Evolutionary conservation across 331 rosid genomes (phyloP).

Genomic region (Rosa hybrid): DNA sequence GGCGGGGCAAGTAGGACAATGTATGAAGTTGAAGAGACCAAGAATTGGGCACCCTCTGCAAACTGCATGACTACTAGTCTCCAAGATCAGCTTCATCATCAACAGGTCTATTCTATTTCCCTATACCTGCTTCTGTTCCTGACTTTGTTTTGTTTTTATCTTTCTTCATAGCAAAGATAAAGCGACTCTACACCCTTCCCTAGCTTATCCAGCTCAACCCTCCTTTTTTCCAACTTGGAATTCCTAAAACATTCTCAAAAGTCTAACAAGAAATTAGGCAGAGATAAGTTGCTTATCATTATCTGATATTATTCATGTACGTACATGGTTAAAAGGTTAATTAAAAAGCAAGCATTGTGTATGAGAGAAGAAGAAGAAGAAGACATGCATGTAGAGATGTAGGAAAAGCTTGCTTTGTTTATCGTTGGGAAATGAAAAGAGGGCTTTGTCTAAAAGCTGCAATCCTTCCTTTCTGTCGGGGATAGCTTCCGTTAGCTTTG

Average conservation of each 20-base stretch:
- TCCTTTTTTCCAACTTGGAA: conserved; percentile 7
- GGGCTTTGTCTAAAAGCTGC: conserved; percentile 70
- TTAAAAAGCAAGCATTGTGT: conserved; percentile 16
- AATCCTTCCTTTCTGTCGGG: conserved; percentile 99
- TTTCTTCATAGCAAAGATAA: neutral
- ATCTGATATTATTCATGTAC: conserved; percentile 5
- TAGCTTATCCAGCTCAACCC: neutral
- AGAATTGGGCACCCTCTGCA: conserved; percentile 76
- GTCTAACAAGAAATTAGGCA: conserved; percentile 29
- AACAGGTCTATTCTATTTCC: conserved; percentile 28
- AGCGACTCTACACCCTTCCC: neutral
- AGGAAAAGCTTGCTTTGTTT: conserved; percentile 62
- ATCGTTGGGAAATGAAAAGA: conserved; percentile 89
- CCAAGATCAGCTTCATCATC: conserved; percentile 30
- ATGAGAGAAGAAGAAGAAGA: conserved; percentile 26
- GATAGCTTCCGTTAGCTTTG: conserved; percentile 55
- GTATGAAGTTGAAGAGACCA: conserved; percentile 75
- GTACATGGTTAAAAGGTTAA: neutral
- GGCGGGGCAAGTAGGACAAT: conserved; percentile 67
- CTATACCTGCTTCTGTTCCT: conserved; percentile 11
- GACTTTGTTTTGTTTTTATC: conserved; percentile 3
- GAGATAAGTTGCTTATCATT: conserved; percentile 48
- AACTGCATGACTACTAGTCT: conserved; percentile 62
- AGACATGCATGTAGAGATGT: neutral
- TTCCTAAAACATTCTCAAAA: conserved; percentile 12